Percentiles rank a stretch among this genome's conserved stretches.
These are phyloP conservation scores for Chionographis japonica DNA, from an alignment of 106 monocot species.

Conservation along the genomic window DNA sequence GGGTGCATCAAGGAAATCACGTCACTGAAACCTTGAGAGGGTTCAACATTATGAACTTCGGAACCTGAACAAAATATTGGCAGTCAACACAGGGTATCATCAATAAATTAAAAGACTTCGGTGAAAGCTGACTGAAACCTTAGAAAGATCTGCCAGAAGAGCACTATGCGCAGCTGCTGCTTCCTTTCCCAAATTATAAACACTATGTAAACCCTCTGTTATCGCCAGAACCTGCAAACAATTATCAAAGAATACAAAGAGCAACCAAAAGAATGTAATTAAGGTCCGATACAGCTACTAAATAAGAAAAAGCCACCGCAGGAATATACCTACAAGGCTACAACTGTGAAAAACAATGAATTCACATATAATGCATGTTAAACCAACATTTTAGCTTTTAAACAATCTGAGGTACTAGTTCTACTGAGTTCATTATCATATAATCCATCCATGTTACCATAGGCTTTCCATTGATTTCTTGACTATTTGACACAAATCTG, in stretches of 20 bases:
- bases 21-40: background rate
- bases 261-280: constrained; percentile 1
- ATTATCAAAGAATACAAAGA: constrained; percentile 8
- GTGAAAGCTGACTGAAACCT: constrained; percentile 34
- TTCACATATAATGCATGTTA: too few relatives aligned
- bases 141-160: constrained; percentile 63
- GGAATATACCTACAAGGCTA: too few relatives aligned
- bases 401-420: too few relatives aligned
- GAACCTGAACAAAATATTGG: background rate
- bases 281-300: background rate
- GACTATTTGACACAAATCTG: too few relatives aligned
- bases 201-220: constrained; percentile 76
- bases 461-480: too few relatives aligned
- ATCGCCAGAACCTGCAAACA: constrained; percentile 75
- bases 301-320: background rate
- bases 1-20: background rate
- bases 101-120: background rate
- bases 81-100: background rate
- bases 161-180: constrained; percentile 55
- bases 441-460: too few relatives aligned
- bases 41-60: background rate
- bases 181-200: constrained; percentile 81
- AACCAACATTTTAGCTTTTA: too few relatives aligned
- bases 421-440: too few relatives aligned
- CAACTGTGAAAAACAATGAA: too few relatives aligned